Percentiles rank a stretch among this genome's conserved stretches.
Conservation (phyloP, 2,329 filamentous ascomycete genomes). For the Metarhizium brunneum region DNA sequence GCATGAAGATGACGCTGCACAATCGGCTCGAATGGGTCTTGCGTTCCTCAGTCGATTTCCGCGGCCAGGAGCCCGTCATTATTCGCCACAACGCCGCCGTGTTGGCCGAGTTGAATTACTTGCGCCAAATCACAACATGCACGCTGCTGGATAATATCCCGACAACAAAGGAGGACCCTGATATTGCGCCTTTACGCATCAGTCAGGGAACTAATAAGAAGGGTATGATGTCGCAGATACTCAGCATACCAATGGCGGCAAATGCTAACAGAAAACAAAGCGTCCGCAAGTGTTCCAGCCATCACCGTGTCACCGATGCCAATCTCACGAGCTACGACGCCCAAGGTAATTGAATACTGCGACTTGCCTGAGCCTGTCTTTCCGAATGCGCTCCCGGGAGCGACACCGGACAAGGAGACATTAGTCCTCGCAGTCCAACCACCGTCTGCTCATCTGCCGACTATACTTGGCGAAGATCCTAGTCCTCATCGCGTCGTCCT, state of each 20-base stretch:
- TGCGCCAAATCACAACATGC: slow-evolving; percentile 4
- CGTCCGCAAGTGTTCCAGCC: neutral
- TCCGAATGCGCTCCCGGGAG: neutral
- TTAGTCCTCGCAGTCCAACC: neutral
- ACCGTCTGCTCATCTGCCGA: neutral
- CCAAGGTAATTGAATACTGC: neutral
- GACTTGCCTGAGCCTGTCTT: neutral
- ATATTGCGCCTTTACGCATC: no score
- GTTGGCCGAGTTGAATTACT: slow-evolving; percentile 18
- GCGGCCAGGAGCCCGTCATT: slow-evolving; percentile 15
- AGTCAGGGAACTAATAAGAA: neutral
- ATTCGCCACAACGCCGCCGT: slow-evolving; percentile 20
- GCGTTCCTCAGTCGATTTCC: slow-evolving; percentile 16
- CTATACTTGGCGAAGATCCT: no score
- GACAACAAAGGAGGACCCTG: neutral
- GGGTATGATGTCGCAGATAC: neutral
- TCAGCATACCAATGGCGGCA: neutral
- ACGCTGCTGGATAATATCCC: neutral
- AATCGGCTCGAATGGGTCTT: slow-evolving; percentile 16
- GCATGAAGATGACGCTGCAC: slow-evolving; percentile 10
- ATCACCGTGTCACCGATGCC: neutral
- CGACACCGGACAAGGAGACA: neutral
- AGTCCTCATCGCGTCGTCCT: no score
- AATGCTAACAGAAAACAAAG: neutral
- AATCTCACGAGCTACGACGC: neutral